A percentile compares a stretch with the other conserved stretches of the same genome.
Evolutionary conservation across 345 rosid species (phyloP).

Genomic region (Passiflora organensis): DNA sequence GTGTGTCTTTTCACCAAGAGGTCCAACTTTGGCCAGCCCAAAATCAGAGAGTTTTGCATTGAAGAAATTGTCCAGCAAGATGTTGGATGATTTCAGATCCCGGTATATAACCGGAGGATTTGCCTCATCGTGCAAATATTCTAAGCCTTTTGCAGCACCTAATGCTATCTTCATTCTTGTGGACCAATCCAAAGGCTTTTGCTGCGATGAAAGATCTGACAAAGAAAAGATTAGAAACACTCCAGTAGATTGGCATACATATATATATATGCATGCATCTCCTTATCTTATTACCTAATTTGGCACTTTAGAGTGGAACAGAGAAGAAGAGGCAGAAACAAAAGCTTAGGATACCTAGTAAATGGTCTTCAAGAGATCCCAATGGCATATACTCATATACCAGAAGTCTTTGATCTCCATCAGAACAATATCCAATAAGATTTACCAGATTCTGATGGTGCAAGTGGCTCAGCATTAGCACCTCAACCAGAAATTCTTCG

Average conservation of each 20-base stretch:
- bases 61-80: constrained; percentile 49
- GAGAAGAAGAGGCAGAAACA: no score
- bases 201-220: constrained; percentile 36
- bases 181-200: constrained; percentile 49
- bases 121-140: constrained; percentile 48
- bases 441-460: constrained; percentile 58
- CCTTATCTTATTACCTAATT: no score
- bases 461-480: constrained; percentile 50
- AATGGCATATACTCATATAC: constrained; percentile 58
- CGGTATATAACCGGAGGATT: constrained; percentile 57
- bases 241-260: no score
- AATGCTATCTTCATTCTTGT: constrained; percentile 52
- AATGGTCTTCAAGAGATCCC: constrained; percentile 67
- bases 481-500: constrained; percentile 61
- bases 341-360: no score
- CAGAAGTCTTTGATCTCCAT: constrained; percentile 58
- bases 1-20: constrained; percentile 49
- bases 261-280: no score
- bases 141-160: constrained; percentile 62
- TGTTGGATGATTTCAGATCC: constrained; percentile 63
- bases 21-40: constrained; percentile 65
- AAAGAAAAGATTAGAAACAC: constrained; percentile 3
- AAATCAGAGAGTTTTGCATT: constrained; percentile 66
- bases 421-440: constrained; percentile 55
- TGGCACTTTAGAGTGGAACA: no score